Evolutionary conservation across 1,139 yeast genomes (phyloP).

Genomic region (Nakaseomyces bracarensis): DNA sequence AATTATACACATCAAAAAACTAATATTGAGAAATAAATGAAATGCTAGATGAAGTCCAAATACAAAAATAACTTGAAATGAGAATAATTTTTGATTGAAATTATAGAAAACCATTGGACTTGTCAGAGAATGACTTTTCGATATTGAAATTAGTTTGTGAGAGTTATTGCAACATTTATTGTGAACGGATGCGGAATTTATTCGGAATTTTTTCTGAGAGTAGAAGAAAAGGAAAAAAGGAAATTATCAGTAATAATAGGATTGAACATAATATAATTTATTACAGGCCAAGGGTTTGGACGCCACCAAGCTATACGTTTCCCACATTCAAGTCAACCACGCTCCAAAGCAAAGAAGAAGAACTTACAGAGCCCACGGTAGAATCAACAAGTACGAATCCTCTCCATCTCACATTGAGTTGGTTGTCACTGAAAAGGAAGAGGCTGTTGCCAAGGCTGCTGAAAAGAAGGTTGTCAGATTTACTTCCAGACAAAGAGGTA

Average conservation of each 20-base stretch:
- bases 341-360: conserved; percentile 99
- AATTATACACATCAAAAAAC: no score
- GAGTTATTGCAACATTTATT: no score
- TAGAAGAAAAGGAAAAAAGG: neutral
- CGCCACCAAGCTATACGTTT: conserved; percentile 82
- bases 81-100: no score
- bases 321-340: conserved; percentile 99
- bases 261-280: neutral
- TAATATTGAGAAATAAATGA: no score
- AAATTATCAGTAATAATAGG: neutral
- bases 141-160: no score
- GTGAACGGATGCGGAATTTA: no score
- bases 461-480: conserved; percentile 72
- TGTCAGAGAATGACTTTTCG: no score
- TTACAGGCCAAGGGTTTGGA: conserved; percentile 87
- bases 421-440: conserved; percentile 91
- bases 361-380: conserved; percentile 99
- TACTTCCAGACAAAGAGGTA: conserved; percentile 82
- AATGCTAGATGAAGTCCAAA: no score
- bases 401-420: conserved; percentile 99
- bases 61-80: no score
- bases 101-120: no score
- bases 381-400: conserved; percentile 98
- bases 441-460: conserved; percentile 86
- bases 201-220: neutral